These are phyloP conservation scores for Didymella pinodella DNA, from an alignment of 2,329 filamentous ascomycete species.

Conservation along the genomic window DNA sequence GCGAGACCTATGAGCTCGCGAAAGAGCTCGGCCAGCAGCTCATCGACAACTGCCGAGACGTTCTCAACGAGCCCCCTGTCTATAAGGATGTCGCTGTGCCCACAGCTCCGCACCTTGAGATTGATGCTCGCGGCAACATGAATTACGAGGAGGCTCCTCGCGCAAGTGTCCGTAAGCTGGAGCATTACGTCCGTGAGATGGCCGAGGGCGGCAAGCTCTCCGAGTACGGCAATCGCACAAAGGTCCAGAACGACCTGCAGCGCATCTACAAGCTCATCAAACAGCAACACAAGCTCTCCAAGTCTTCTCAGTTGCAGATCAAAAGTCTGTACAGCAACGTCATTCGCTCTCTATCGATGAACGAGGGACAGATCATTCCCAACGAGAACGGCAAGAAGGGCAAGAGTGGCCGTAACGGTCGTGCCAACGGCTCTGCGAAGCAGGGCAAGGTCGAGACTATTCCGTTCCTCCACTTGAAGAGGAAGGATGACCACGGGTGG, in stretches of 20 bases:
- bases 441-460: conserved; percentile 93
- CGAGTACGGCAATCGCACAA: conserved; percentile 96
- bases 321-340: conserved; percentile 95
- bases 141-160: conserved; percentile 89
- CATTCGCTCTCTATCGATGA: conserved; percentile 94
- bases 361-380: conserved; percentile 94
- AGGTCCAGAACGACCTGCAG: conserved; percentile 94
- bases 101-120: conserved; percentile 89
- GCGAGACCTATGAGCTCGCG: conserved; percentile 97
- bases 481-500: conserved; percentile 92
- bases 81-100: conserved; percentile 97
- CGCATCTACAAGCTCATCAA: conserved; percentile 98
- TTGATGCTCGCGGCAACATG: conserved; percentile 90
- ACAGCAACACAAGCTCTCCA: conserved; percentile 97
- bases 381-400: conserved; percentile 78
- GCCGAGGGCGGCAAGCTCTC: conserved; percentile 98
- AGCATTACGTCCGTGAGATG: conserved; percentile 99
- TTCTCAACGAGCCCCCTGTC: conserved; percentile 80
- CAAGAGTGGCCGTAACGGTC: conserved; percentile 65
- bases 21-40: conserved; percentile 93
- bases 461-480: conserved; percentile 95
- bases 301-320: conserved; percentile 95
- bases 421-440: conserved; percentile 67
- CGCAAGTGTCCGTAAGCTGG: conserved; percentile 90
- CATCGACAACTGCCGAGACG: conserved; percentile 97